Evolutionary conservation across 2,329 filamentous ascomycete species (phyloP), one percentile per base, ranked within the genome.

Genomic region (Nakataea oryzae): DNA sequence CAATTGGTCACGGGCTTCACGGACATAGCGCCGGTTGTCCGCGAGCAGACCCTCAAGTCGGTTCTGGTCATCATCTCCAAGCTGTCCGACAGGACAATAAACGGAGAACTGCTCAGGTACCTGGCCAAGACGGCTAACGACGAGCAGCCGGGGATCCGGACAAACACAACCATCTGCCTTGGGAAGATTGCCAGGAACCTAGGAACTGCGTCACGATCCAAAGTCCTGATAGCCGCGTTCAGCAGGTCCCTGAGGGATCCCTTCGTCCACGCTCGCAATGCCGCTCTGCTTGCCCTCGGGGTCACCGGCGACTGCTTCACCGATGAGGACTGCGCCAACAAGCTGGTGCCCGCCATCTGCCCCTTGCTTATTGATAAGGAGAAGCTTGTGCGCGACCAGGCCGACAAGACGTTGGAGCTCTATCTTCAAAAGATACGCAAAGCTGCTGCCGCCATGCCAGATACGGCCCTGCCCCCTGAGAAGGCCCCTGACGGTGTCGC

Each of bases 121-220:
- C 81, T 99, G 30, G 95, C 95, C 56, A 97, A 96, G 73, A 97
- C 93, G 1, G 92, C 95, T 57, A 99, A 97, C 69, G 95, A 99
- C 65, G 95, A 97, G 69, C 93, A 99, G 70, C 92, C 95, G 1
- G 95, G 95, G 0, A 99, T 99, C 66, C 86, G 95, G 65, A 99
- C 95, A 11, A 99, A 99, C 72, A 99, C 95, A 0, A 99, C 95
- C 1, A 99, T 99, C 62, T 97, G 93, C 71, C 77, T 99, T 0
- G 95, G 95, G 27, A 97, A 97, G 71, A 97, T 99, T 68, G 93
- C 95, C 17, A 93, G 91, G 68, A 89, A 96, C 69, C 79, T 99
- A 1, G 91, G 91, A 1, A 79, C 83, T 1, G 81, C 90, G 66
- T 91, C 90, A 3, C 83, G 95, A 65, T 83, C 89, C 58, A 99